Evolutionary conservation across 2,329 filamentous ascomycete genomes (phyloP).

Genomic region (Neonectria sp.): DNA sequence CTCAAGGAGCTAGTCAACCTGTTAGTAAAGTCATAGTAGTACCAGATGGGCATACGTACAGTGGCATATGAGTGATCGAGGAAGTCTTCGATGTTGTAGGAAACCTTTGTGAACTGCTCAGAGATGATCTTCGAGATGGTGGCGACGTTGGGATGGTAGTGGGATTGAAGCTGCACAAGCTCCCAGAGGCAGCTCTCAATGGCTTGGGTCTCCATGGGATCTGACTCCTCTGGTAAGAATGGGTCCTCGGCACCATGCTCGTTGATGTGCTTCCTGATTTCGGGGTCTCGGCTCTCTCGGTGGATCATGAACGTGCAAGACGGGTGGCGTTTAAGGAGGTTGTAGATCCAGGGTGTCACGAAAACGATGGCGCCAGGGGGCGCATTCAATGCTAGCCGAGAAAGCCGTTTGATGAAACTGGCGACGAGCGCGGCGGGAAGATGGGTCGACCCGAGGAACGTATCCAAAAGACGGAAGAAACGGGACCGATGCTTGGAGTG

Average conservation of each 20-base stretch:
- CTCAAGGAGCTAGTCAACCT: constrained; percentile 76
- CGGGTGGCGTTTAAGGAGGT: constrained; percentile 90
- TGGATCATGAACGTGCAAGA: constrained; percentile 97
- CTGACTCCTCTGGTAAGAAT: constrained; percentile 80
- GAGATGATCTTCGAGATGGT: constrained; percentile 94
- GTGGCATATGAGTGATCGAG: constrained; percentile 92
- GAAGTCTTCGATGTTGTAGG: constrained; percentile 97
- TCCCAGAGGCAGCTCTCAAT: constrained; percentile 98
- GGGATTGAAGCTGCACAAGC: constrained; percentile 88
- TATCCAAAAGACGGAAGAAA: constrained; percentile 93
- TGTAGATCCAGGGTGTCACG: constrained; percentile 95
- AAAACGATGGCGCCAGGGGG: constrained; percentile 92
- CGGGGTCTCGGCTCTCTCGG: constrained; percentile 74
- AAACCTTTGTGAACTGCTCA: constrained; percentile 96
- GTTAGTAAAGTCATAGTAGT: constrained; percentile 50
- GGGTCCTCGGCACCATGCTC: constrained; percentile 77
- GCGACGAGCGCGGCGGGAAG: constrained; percentile 91
- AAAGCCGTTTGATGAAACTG: constrained; percentile 95
- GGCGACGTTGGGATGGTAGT: constrained; percentile 97
- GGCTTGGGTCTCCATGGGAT: constrained; percentile 88
- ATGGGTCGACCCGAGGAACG: constrained; percentile 92
- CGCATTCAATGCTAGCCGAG: constrained; percentile 86
- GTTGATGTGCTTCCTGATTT: constrained; percentile 72
- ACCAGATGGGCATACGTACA: constrained; percentile 63
- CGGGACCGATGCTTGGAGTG: constrained; percentile 95